Evolutionary conservation across 805 yeast species (phyloP), one percentile per base, ranked within the genome.

Genomic region (Alloascoidea hylecoeti): DNA sequence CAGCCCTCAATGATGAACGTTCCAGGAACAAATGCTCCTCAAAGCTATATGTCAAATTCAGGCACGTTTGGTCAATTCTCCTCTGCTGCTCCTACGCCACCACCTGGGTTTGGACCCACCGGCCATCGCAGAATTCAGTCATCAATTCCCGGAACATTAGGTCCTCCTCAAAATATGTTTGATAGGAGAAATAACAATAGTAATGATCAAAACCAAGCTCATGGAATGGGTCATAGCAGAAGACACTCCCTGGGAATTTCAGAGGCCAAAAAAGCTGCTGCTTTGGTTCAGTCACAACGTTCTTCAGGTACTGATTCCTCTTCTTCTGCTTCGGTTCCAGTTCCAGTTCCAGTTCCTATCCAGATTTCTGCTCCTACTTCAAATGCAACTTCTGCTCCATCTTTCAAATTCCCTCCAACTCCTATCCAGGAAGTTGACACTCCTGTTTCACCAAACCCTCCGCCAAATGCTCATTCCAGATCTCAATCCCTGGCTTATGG

Each of bases 211-310:
- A 32, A 32, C 14, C 5, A 15, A 14, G 14, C 14, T 18, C 49
- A 63, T 36, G 62, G 61, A 13, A 60, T 64, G 42, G 95, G 96
- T 27, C 98, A 89, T 54, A 63, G 68, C 33, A 75, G 98, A 61
- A 75, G 98, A 55, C 97, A 89, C 55, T 86, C 96, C 0, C 63
- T 89, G 42, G 96, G 94, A 2, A 65, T 89, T 41, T 77, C 77
- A 38, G 98, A 89, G 58, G 97, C 97, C 9, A 86, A 83, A 49
- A 78, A 78, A 47, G 96, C 96, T 4, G 98, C 98, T n/a, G 96
- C 96, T 3, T 78, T 77, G 46, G 88, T 77, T 30, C 85, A 78
- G 52, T 78, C 80, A 2, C 92, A 84, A 53, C 49, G 58, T 3
- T 35, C 39, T n/a, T 38, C 47, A 3, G 15, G 46, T 4, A 40